Conservation (phyloP, 768 basidiomycete genomes). For the Chalciporus piperatus region DNA sequence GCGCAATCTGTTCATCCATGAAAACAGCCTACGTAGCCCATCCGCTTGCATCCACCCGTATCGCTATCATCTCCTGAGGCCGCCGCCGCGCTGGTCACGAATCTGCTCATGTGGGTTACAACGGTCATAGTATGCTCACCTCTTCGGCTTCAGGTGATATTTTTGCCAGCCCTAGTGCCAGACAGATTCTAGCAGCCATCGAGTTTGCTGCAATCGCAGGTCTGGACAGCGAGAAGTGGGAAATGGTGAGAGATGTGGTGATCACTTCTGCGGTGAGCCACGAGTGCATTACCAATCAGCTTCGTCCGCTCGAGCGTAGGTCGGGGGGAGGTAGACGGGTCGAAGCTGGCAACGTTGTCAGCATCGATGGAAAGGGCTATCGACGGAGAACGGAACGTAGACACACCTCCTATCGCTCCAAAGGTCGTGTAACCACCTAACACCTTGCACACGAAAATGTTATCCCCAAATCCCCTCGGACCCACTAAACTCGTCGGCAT, state of each 20-base stretch:
- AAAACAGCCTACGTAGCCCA: slow-evolving; percentile 35
- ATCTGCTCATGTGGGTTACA: slow-evolving; percentile 56
- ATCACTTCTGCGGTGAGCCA: slow-evolving; percentile 33
- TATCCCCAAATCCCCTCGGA: slow-evolving; percentile 46
- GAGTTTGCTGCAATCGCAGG: slow-evolving; percentile 41
- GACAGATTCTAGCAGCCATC: too few relatives aligned
- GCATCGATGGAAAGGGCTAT: not conserved
- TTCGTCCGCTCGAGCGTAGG: slow-evolving; percentile 21
- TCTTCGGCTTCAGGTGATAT: slow-evolving; percentile 59
- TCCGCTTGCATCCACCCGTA: slow-evolving; percentile 21
- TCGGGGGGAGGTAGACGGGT: not conserved
- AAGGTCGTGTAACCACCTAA: slow-evolving; percentile 43
- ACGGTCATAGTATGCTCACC: slow-evolving; percentile 52
- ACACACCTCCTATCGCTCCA: slow-evolving; percentile 35
- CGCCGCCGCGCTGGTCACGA: slow-evolving; percentile 63
- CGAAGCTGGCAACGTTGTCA: not conserved
- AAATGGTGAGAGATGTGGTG: slow-evolving; percentile 20
- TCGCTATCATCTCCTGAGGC: slow-evolving; percentile 46
- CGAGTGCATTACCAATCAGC: slow-evolving; percentile 32
- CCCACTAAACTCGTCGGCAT: slow-evolving; percentile 55
- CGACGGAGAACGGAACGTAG: slow-evolving; percentile 21
- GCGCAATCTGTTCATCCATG: too few relatives aligned
- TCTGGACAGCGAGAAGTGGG: slow-evolving; percentile 11
- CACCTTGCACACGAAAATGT: slow-evolving; percentile 54
- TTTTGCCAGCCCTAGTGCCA: too few relatives aligned